phyloP scores from a whole-genome alignment of 805 yeast species.

The Pichia gijzeniarum region DNA sequence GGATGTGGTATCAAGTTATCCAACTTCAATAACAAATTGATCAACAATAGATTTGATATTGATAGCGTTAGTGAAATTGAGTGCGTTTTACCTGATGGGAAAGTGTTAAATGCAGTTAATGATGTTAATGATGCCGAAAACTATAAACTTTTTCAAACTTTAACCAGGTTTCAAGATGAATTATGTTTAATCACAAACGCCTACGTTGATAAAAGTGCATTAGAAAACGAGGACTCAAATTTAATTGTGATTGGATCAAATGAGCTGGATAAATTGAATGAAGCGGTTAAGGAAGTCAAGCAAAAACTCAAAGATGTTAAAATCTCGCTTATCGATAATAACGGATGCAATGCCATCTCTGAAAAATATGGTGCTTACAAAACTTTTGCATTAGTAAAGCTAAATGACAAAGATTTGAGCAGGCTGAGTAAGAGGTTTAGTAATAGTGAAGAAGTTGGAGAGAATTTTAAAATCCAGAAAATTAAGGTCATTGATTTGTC shows the following conservation, averaged over 20 bases:
- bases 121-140: slow-evolving; percentile 2
- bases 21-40: slow-evolving; percentile 5
- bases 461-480: neutral
- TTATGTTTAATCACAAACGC: slow-evolving; percentile 19
- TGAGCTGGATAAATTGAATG: slow-evolving; percentile 14
- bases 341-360: slow-evolving; percentile 5
- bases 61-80: slow-evolving; percentile 14
- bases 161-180: slow-evolving; percentile 12
- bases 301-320: slow-evolving; percentile 12
- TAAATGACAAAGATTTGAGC: neutral
- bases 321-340: slow-evolving; percentile 15
- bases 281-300: slow-evolving; percentile 15
- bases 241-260: slow-evolving; percentile 18
- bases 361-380: slow-evolving; percentile 8
- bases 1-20: slow-evolving; percentile 17
- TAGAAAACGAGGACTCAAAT: neutral
- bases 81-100: slow-evolving; percentile 27
- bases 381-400: slow-evolving; percentile 14
- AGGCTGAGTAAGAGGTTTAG: slow-evolving; percentile 7
- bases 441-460: neutral
- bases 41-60: slow-evolving; percentile 12
- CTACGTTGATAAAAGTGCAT: neutral
- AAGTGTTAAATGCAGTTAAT: slow-evolving; percentile 9
- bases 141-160: slow-evolving; percentile 11
- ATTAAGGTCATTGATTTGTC: neutral